Evolutionary conservation across 768 basidiomycete species (phyloP), one percentile per base, ranked within the genome.

Genomic region (Auriscalpium vulgare): DNA sequence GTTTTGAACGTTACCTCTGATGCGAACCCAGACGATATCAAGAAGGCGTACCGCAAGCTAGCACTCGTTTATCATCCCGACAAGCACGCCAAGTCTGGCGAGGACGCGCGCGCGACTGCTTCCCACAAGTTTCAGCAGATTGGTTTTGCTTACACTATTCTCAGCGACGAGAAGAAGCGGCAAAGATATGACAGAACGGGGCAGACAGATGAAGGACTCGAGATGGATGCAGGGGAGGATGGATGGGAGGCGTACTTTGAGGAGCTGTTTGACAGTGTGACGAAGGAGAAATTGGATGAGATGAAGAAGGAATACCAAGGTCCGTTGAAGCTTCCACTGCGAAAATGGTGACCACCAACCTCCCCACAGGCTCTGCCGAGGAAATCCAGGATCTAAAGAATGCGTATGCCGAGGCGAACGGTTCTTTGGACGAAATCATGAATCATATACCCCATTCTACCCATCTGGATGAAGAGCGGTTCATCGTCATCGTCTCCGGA

Each of bases 171-270:
- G 56, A 84, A 81, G 65, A 72, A 85, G 61, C 80, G 85, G 66
- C 75, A 81, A 65, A 76, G 83, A 57, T 99, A 97, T 62, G 94
- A 98, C 63, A 71, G 70, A 54, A 95, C 88, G 0, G 97, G 97
- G 16, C 80, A 80, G 61, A 97, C 94, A 9, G 83, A 85, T 59
- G 94, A 97, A 63, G 81, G 80, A 10, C 78, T 87, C 46, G 84
- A 85, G 50, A 67, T 88, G 43, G 83, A 74, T 21, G 80, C 80
- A 7, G 90, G 83, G 10, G 90, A 88, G 57, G 88, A 85, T 58
- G 91, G 92, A 1, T 99, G 97, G 97, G 91, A 93, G 65, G 82
- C 88, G 7, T 99, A 99, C 71, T 99, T 98, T 63, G 88, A 87
- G 67, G 85, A 85, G 55, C 72, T 97, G 61, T 97, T 93, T 61